A percentile compares a stretch with the other conserved stretches of the same genome.
Conservation (phyloP, 108 stramenopile species). For the Skeletonema menzelii region DNA sequence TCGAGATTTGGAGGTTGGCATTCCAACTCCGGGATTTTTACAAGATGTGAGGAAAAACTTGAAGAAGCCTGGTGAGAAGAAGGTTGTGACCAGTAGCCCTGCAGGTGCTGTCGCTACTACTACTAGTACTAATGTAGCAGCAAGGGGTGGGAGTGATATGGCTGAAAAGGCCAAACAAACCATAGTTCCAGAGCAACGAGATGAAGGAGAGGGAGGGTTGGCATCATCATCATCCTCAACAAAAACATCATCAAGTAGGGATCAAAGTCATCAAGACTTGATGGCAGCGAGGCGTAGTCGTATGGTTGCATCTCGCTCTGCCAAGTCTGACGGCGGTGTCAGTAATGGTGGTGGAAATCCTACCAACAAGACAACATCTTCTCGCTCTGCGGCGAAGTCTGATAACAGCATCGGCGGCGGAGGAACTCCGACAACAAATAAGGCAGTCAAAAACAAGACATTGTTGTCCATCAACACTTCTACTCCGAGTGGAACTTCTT, state of each 20-base stretch:
- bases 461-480: neutral
- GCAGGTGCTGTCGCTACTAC: neutral
- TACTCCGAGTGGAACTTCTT: neutral
- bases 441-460: neutral
- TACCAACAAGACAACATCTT: neutral
- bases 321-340: neutral
- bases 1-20: conserved; percentile 28
- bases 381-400: neutral
- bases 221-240: neutral
- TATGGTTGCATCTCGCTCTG: conserved; percentile 9
- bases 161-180: neutral
- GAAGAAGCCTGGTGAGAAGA: conserved; percentile 12
- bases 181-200: neutral
- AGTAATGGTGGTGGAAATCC: neutral
- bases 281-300: conserved; percentile 11
- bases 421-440: neutral
- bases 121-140: no score
- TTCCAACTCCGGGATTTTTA: conserved; percentile 37
- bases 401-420: neutral
- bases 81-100: neutral
- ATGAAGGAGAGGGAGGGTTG: neutral
- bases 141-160: neutral
- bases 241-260: neutral
- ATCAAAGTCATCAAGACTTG: conserved; percentile 8
- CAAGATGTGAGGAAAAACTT: conserved; percentile 28